Conservation (phyloP, 2,329 filamentous ascomycete species). For the Xylaria sp. region DNA sequence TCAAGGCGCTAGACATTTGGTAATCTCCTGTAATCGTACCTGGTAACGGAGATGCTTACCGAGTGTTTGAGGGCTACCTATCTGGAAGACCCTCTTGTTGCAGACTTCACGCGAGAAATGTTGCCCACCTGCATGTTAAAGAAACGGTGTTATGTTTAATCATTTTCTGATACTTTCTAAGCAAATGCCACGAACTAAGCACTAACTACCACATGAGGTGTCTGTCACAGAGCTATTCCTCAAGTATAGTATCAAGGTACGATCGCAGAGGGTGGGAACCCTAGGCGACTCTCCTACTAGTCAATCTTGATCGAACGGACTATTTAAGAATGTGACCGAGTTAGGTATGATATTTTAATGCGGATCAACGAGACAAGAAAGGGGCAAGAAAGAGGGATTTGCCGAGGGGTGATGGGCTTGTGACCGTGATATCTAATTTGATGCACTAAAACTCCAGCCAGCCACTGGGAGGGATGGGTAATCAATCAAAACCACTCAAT, state of each 20-base stretch:
- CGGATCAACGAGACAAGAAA: too few species aligned
- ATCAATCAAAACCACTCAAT: neutral
- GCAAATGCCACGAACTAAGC: neutral
- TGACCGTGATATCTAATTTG: neutral
- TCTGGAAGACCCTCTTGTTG: too few species aligned
- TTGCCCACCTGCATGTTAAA: neutral
- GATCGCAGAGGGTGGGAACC: neutral
- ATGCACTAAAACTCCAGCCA: slow-evolving; percentile 16
- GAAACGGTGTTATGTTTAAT: too few species aligned
- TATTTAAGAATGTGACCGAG: neutral
- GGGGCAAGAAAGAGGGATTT: neutral
- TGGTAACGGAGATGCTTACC: too few species aligned
- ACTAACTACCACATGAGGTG: neutral
- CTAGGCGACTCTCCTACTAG: neutral
- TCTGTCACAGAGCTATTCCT: neutral
- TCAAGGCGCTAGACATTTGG: neutral
- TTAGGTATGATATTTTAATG: neutral
- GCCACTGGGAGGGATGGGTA: neutral
- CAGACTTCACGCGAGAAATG: too few species aligned
- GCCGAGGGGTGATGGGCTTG: neutral
- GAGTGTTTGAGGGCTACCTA: too few species aligned
- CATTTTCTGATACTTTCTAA: neutral
- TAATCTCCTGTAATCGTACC: neutral
- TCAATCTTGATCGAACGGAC: neutral
- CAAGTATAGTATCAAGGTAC: neutral